phyloP scores from a whole-genome alignment of 768 basidiomycete genomes.

The Grammothele lineata region DNA sequence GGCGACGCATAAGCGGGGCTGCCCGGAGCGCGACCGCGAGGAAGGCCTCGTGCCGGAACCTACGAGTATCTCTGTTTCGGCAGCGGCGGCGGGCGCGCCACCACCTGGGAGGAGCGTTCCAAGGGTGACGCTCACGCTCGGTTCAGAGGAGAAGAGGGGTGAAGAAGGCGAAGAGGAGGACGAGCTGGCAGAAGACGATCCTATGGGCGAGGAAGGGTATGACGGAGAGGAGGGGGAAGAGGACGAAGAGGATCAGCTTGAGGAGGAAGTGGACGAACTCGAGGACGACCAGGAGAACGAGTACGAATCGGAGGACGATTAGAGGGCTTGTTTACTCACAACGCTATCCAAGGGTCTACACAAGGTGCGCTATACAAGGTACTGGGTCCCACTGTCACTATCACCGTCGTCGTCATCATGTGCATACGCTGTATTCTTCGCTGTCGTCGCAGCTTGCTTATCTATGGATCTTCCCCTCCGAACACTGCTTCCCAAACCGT shows the following conservation, averaged over 20 bases:
- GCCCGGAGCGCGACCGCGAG: not conserved
- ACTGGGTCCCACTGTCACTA: too few species aligned
- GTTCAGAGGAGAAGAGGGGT: too few species aligned
- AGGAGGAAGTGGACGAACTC: slow-evolving; percentile 1
- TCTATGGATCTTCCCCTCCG: too few species aligned
- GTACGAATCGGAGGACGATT: slow-evolving; percentile 5
- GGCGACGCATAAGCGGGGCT: slow-evolving; percentile 1
- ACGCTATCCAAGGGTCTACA: too few species aligned
- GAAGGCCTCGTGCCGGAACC: not conserved
- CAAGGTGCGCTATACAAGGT: too few species aligned
- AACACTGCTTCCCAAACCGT: too few species aligned
- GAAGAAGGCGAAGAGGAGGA: not conserved
- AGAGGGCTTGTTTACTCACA: too few species aligned
- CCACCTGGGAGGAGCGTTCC: not conserved
- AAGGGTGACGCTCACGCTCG: not conserved
- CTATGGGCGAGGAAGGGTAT: not conserved
- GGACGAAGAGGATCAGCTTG: slow-evolving; percentile 1
- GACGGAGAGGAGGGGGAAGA: not conserved
- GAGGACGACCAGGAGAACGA: not conserved
- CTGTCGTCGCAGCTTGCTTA: too few species aligned
- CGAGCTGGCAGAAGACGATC: not conserved
- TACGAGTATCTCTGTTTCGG: not conserved
- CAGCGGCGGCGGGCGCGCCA: not conserved
- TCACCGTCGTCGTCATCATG: too few species aligned
- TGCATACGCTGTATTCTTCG: too few species aligned